Percentiles rank a stretch among this genome's conserved stretches.
Conservation (phyloP, 768 basidiomycete genomes). For the Gautieria morchelliformis region DNA sequence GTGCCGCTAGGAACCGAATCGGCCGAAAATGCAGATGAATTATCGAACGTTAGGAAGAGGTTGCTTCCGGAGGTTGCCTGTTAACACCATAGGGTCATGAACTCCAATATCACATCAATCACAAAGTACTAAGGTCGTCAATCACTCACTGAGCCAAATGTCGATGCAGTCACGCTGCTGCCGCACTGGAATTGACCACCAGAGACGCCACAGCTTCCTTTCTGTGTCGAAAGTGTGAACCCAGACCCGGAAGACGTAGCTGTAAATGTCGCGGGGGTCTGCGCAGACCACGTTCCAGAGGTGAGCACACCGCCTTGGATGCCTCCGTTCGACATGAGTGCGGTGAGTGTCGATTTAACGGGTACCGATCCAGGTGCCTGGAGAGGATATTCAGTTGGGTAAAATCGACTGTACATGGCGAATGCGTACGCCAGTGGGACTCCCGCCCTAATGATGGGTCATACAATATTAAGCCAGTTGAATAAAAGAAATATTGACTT, state of each 20-base stretch:
- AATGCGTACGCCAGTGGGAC: slow-evolving; percentile 2
- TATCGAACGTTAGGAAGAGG: slow-evolving; percentile 39
- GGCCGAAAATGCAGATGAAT: slow-evolving; percentile 42
- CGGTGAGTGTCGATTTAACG: slow-evolving; percentile 36
- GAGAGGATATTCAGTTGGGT: neutral
- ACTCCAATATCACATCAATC: neutral
- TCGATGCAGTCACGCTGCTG: slow-evolving; percentile 34
- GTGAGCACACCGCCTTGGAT: slow-evolving; percentile 43
- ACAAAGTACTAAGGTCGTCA: neutral
- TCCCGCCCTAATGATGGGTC: neutral
- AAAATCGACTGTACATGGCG: neutral
- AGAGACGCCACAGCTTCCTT: slow-evolving; percentile 46
- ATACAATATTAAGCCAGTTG: neutral
- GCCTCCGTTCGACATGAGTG: slow-evolving; percentile 25
- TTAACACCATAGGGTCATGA: neutral
- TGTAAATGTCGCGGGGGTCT: slow-evolving; percentile 48
- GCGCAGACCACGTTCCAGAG: slow-evolving; percentile 49
- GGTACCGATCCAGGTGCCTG: slow-evolving; percentile 24
- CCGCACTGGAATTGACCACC: slow-evolving; percentile 40
- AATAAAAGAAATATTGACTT: neutral
- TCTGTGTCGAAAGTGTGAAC: slow-evolving; percentile 51
- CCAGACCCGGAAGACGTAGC: slow-evolving; percentile 36
- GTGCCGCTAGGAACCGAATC: slow-evolving; percentile 42
- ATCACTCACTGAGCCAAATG: slow-evolving; percentile 42
- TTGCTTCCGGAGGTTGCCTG: slow-evolving; percentile 39